Percentiles rank a stretch among this genome's conserved stretches.
Conservation (phyloP, 2,329 filamentous ascomycete genomes). For the Biscogniauxia mediterranea region DNA sequence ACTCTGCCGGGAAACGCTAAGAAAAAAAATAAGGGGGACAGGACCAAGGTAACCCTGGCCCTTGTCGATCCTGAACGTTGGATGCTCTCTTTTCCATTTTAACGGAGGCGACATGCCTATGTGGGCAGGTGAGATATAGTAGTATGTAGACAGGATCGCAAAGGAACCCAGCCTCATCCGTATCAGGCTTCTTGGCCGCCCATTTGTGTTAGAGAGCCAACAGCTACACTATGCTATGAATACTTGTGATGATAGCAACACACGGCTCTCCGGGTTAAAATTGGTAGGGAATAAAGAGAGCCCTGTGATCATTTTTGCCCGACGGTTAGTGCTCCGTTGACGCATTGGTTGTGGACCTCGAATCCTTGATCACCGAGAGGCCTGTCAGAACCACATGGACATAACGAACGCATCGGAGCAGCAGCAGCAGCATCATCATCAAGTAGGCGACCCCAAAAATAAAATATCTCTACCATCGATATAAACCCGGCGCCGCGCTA, state of each 20-base stretch:
- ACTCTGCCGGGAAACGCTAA: background rate
- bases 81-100: background rate
- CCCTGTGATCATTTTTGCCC: background rate
- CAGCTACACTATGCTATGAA: background rate
- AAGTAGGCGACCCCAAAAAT: background rate
- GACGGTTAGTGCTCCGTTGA: background rate
- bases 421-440: background rate
- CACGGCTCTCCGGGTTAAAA: background rate
- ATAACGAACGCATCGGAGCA: background rate
- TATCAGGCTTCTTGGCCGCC: background rate
- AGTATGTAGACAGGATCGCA: background rate
- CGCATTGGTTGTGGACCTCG: background rate
- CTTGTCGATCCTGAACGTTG: background rate
- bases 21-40: background rate
- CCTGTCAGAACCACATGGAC: background rate
- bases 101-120: background rate
- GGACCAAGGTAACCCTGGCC: background rate
- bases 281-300: background rate
- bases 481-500: background rate
- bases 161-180: background rate
- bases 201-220: background rate
- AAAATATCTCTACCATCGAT: background rate
- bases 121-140: background rate
- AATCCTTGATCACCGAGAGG: background rate
- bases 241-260: background rate